phyloP scores from a whole-genome alignment of 306 rosid species.

The apple (Malus domestica) region DNA sequence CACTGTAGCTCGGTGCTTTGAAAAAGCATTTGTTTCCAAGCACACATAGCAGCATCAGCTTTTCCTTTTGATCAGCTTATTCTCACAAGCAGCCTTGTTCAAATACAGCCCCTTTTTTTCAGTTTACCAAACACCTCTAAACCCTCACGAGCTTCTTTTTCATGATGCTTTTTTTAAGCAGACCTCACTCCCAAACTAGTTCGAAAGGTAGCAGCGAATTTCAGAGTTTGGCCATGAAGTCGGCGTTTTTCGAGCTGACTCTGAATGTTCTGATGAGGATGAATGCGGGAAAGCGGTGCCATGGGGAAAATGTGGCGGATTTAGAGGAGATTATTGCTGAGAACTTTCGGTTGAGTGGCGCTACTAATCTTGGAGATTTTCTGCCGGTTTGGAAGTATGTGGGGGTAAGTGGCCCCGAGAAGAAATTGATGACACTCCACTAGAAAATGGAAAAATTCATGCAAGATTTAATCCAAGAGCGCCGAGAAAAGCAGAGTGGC shows the following conservation, averaged over 20 bases:
- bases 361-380: conserved; percentile 25
- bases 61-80: too few relatives aligned
- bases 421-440: conserved; percentile 13
- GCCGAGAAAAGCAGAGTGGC: background rate
- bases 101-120: too few relatives aligned
- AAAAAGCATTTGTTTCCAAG: too few relatives aligned
- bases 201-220: background rate
- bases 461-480: conserved; percentile 27
- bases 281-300: conserved; percentile 28
- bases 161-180: too few relatives aligned
- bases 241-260: conserved; percentile 20
- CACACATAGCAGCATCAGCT: too few relatives aligned
- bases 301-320: conserved; percentile 9
- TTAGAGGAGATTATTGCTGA: conserved; percentile 6
- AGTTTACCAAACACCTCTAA: too few relatives aligned
- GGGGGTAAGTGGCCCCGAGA: conserved; percentile 7
- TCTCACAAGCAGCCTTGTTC: too few relatives aligned
- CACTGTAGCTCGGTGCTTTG: too few relatives aligned
- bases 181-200: too few relatives aligned
- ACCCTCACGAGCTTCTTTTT: too few relatives aligned
- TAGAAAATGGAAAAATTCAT: conserved; percentile 20
- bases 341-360: conserved; percentile 10
- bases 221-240: conserved; percentile 22
- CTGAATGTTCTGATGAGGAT: conserved; percentile 32
- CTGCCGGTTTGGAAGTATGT: conserved; percentile 15